A percentile compares a stretch with the other conserved stretches of the same genome.
Conservation (phyloP, 2,329 filamentous ascomycete genomes). For the Whalleya microplaca region DNA sequence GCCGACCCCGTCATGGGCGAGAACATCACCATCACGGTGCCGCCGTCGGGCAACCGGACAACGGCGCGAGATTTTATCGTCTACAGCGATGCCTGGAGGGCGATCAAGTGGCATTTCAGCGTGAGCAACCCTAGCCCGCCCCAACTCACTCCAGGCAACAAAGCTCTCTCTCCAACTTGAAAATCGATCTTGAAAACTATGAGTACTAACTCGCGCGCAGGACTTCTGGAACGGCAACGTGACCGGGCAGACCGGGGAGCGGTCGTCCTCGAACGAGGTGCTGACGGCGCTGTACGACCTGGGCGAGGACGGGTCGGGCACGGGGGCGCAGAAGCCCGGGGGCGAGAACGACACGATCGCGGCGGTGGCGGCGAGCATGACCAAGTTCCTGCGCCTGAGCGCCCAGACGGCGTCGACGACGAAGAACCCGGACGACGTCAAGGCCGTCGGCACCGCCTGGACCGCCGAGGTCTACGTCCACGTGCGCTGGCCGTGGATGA, state of each 20-base stretch:
- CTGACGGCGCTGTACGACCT: conserved; percentile 12
- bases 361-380: conserved; percentile 15
- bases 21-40: conserved; percentile 15
- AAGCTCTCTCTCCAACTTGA: too few relatives aligned
- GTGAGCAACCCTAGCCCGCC: too few relatives aligned
- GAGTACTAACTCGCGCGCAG: too few relatives aligned
- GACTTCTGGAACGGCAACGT: conserved; percentile 13
- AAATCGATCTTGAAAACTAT: too few relatives aligned
- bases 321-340: conserved; percentile 7
- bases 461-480: conserved; percentile 11
- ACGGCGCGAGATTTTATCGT: background rate
- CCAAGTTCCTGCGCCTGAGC: conserved; percentile 9
- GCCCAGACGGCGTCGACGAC: background rate
- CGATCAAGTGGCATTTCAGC: background rate
- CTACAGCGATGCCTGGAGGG: background rate
- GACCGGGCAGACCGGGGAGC: background rate
- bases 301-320: conserved; percentile 10
- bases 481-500: conserved; percentile 17
- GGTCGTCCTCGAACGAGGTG: background rate
- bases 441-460: conserved; percentile 8
- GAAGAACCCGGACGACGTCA: background rate
- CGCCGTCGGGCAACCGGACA: conserved; percentile 1
- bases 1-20: background rate
- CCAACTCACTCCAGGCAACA: too few relatives aligned
- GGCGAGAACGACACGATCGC: conserved; percentile 17